Evolutionary conservation across 345 rosid genomes (phyloP).

Genomic region (Crucihimalaya himalaica): DNA sequence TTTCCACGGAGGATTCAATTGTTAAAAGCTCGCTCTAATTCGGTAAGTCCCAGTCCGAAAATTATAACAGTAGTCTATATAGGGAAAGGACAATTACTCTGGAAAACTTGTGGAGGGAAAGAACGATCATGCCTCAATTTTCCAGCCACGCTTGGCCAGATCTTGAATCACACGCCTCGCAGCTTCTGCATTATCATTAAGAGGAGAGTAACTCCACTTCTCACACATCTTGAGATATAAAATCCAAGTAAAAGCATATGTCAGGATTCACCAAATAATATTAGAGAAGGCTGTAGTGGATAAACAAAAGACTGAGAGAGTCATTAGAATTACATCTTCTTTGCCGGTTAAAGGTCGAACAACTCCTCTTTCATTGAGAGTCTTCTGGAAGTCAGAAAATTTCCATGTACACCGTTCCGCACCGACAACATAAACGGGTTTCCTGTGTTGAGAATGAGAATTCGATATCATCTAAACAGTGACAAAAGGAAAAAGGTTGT

Average conservation of each 20-base stretch:
- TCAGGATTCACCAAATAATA: background rate
- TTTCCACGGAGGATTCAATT: background rate
- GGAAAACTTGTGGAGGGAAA: constrained; percentile 5
- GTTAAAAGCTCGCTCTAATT: background rate
- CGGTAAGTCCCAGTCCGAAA: background rate
- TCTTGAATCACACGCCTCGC: constrained; percentile 67
- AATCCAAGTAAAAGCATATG: constrained; percentile 17
- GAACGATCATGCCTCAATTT: constrained; percentile 34
- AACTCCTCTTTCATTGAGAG: constrained; percentile 65
- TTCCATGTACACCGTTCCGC: constrained; percentile 86
- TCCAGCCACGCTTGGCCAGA: constrained; percentile 72
- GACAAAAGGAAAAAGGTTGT: background rate
- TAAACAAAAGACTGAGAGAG: background rate
- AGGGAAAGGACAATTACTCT: constrained; percentile 18
- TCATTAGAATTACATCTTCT: constrained; percentile 67
- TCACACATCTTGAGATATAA: constrained; percentile 59
- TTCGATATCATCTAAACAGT: constrained; percentile 1
- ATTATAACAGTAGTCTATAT: background rate
- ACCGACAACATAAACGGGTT: constrained; percentile 84
- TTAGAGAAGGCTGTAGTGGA: background rate
- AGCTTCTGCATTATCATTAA: constrained; percentile 76
- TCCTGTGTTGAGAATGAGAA: constrained; percentile 49
- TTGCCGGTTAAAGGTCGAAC: constrained; percentile 74
- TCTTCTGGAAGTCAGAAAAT: constrained; percentile 75
- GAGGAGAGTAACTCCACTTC: constrained; percentile 83